These are phyloP conservation scores for Pleochaeta shiraiana DNA, from an alignment of 2,329 filamentous ascomycete species.

Conservation along the genomic window DNA sequence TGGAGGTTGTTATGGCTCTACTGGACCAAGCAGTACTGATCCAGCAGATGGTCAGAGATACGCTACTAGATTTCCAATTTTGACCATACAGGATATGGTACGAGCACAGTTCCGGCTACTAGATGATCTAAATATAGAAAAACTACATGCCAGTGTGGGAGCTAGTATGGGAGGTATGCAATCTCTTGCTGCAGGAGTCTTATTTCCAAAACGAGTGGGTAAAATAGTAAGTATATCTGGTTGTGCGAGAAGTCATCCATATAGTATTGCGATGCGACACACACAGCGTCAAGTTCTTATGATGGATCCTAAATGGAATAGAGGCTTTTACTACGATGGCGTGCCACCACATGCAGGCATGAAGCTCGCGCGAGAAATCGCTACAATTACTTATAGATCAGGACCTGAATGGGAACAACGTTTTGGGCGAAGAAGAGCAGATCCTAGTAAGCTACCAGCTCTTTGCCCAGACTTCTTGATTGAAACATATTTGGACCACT, in stretches of 20 bases:
- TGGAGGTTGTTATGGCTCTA: constrained; percentile 89
- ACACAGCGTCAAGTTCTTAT: constrained; percentile 94
- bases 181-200: constrained; percentile 63
- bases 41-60: constrained; percentile 75
- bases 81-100: constrained; percentile 97
- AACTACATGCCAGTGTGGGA: constrained; percentile 78
- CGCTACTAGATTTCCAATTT: constrained; percentile 82
- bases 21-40: constrained; percentile 67
- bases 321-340: constrained; percentile 77
- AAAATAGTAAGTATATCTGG: constrained; percentile 78
- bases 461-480: constrained; percentile 96
- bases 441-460: constrained; percentile 67
- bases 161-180: constrained; percentile 99
- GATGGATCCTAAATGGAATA: constrained; percentile 97
- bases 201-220: constrained; percentile 65
- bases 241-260: constrained; percentile 85
- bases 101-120: constrained; percentile 81
- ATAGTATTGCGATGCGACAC: constrained; percentile 97
- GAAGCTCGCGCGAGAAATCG: constrained; percentile 95
- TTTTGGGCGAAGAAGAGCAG: constrained; percentile 72
- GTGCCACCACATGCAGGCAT: constrained; percentile 90
- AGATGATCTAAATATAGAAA: constrained; percentile 52
- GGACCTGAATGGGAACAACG: constrained; percentile 96
- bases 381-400: constrained; percentile 89
- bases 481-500: constrained; percentile 95